A percentile compares a stretch with the other conserved stretches of the same genome.
These are phyloP conservation scores for Chrysoporthe cubensis DNA, from an alignment of 2,329 filamentous ascomycete species.

Conservation along the genomic window DNA sequence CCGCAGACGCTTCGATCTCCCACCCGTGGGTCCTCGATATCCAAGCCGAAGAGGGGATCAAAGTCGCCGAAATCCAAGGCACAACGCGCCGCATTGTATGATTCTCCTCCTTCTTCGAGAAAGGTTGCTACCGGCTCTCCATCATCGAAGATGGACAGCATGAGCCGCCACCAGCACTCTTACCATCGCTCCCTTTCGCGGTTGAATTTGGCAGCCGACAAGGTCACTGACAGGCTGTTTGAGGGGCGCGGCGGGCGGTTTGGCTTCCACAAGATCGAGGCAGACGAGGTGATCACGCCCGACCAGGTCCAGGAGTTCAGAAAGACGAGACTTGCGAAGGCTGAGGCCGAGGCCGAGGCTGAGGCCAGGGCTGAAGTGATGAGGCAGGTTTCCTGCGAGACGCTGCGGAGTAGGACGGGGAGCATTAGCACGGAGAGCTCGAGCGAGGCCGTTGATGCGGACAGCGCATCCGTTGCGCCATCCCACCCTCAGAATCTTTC, in stretches of 20 bases:
- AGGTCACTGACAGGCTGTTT: slow-evolving; percentile 58
- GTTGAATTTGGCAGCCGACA: slow-evolving; percentile 57
- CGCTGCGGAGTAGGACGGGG: slow-evolving; percentile 37
- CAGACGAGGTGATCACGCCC: slow-evolving; percentile 62
- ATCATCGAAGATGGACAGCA: not conserved
- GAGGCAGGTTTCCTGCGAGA: slow-evolving; percentile 37
- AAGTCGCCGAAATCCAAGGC: slow-evolving; percentile 20
- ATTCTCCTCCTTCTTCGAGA: slow-evolving; percentile 9
- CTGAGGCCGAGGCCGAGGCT: slow-evolving; percentile 31
- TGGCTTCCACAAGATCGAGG: slow-evolving; percentile 48
- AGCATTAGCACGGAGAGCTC: slow-evolving; percentile 26
- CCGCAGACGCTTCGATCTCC: slow-evolving; percentile 21
- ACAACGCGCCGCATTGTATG: slow-evolving; percentile 13
- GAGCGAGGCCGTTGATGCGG: slow-evolving; percentile 7
- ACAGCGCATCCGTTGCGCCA: slow-evolving; percentile 50
- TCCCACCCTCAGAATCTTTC: slow-evolving; percentile 55
- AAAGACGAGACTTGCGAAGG: slow-evolving; percentile 43
- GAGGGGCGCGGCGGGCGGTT: slow-evolving; percentile 47
- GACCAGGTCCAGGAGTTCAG: slow-evolving; percentile 53
- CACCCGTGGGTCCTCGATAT: slow-evolving; percentile 17
- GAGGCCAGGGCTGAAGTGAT: slow-evolving; percentile 32
- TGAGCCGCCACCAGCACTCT: slow-evolving; percentile 22
- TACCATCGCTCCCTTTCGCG: slow-evolving; percentile 37
- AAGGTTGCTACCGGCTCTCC: slow-evolving; percentile 3
- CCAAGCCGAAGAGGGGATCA: slow-evolving; percentile 23